Conservation (phyloP, 306 rosid species). For the Cicer arietinum region DNA sequence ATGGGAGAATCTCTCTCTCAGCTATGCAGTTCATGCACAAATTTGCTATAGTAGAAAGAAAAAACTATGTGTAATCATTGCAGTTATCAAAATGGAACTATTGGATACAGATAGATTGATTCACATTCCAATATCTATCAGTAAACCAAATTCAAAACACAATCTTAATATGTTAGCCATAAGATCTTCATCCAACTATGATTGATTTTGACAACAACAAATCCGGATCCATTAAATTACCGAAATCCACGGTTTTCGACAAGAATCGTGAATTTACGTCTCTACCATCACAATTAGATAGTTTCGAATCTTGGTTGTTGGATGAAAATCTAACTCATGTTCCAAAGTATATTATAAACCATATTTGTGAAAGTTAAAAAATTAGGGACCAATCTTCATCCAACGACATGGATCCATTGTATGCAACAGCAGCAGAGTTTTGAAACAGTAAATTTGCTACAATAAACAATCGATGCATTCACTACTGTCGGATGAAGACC, state of each 20-base stretch:
- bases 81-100: not conserved
- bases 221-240: not conserved
- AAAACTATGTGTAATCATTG: not conserved
- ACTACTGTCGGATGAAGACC: not conserved
- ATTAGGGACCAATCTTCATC: not conserved
- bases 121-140: not conserved
- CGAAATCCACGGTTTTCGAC: not conserved
- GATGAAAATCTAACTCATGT: not conserved
- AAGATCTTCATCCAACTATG: not conserved
- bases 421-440: not conserved
- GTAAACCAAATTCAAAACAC: not conserved
- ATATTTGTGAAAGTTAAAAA: not conserved
- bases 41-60: not conserved
- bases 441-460: not conserved
- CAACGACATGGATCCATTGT: not conserved
- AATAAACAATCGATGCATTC: not conserved
- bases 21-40: not conserved
- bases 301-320: not conserved
- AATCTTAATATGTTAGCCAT: not conserved
- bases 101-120: not conserved
- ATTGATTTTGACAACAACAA: not conserved
- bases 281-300: not conserved
- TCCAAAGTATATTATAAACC: not conserved
- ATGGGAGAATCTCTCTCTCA: slow-evolving; percentile 4
- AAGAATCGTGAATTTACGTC: not conserved